Base-by-base conservation (phyloP, 768 basidiomycete genomes). In the Phanerochaete carnosa region DNA sequence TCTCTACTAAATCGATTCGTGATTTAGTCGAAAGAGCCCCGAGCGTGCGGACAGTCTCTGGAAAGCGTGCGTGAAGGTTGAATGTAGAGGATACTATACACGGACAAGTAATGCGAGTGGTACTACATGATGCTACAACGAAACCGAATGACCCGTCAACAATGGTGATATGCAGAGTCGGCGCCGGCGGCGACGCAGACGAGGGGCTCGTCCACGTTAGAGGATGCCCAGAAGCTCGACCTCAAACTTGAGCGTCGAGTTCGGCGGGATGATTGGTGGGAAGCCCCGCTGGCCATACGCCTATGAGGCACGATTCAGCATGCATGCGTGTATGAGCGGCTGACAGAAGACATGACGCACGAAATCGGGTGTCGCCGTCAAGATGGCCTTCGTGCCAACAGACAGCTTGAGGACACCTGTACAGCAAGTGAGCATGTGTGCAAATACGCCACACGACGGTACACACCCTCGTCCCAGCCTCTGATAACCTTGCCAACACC, bases 401-500 rank as follows among this genome's bases (percentile, higher is more conserved):
- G 90, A 91, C 63, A 95, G 76, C 75, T 92, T 79, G 4, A 81
- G 84, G 16, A 95, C 91, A 53, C 87, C 92, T 93, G 67, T 57
- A 57, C 13, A 23, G 11, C 59, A 37, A 61, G 64, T 63, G 29
- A 61, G 56, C 55, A 66, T 5, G 57, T 55, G 62, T 26, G 53
- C 35, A 28, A 52, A 39, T 29, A 37, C 46, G 22, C 29, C 25
- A 30, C n/a, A 26, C 32, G 12, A 35, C 15, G 8, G 28, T 35
- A 74, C 80, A 66, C 64, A 88, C 94, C 93, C 72, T 94, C 90
- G 68, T 94, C 93, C 94, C 92, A 95, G 30, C 93, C 91, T 69
- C 80, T 88, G 76, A 95, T 94, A 50, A 95, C 93, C 69, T 87
- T 86, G 8, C 90, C 89, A 22, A 85, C 77, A 47, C 93, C 91